Evolutionary conservation across 1,284 basidiomycete species (phyloP), one percentile per base, ranked within the genome.

Genomic region (Trichosporon sp.): DNA sequence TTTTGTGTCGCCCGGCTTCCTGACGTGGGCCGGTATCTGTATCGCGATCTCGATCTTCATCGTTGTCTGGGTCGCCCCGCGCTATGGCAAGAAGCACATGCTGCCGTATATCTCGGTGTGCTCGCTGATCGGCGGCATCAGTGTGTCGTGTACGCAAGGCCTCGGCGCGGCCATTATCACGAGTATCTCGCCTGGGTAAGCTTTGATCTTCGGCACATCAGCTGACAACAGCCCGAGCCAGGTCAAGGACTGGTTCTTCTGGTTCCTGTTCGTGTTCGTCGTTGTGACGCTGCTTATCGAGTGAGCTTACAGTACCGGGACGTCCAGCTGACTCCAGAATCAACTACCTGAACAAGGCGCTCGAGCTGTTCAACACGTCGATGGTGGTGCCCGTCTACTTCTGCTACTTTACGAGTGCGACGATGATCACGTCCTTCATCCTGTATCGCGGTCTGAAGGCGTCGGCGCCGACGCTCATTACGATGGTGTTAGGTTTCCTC

Each of bases 41-140:
- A 79, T 83, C 69, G 74, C 73, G 61, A 73, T 73, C 21, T 76
- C 77, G 11, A 71, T 76, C 31, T 73, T 82, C 12, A 43, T 82
- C 64, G 75, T 82, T 14, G 82, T 85, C 71, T 84, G 73, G 43
- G 80, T 75, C 26, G 83, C 78, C 0, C 81, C 72, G 48, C 90
- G 90, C 78, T 94, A 92, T 82, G 96, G 96, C 69, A 95, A 92
- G 85, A 91, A 91, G 85, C 92, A 90, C 79, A 98, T 98, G 96
- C 85, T 99, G 74, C 95, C 95, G 88, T 98, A 98, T 84, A 95
- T 97, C 77, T 86, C 88, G 61, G 92, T 98, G 48, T 99, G 96
- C 84, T 94, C 92, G 75, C 90, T 98, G 87, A 98, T 98, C 78
- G 96, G 96, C 35, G 96, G 97, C 0, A 91, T 99, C 72, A 94